Evolutionary conservation across 768 basidiomycete genomes (phyloP).

Genomic region (Suillus subaureus): DNA sequence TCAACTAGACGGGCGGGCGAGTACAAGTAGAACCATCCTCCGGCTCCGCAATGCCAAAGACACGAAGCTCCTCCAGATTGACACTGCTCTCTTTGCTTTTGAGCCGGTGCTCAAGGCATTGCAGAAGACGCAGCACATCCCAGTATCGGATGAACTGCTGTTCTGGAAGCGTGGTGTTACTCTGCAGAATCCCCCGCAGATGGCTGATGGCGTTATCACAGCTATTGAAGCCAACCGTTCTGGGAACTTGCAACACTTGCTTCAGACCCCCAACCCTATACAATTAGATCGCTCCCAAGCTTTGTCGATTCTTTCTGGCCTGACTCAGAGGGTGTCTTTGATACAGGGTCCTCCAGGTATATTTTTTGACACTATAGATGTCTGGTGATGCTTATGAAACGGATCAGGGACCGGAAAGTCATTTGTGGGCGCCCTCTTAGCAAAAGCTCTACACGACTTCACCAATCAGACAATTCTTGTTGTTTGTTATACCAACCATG

Average conservation of each 20-base stretch:
- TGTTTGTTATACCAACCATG: conserved; percentile 69
- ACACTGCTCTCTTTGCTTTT: conserved; percentile 60
- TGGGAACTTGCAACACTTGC: conserved; percentile 38
- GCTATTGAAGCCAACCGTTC: conserved; percentile 30
- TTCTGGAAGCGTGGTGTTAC: conserved; percentile 42
- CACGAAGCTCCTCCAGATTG: conserved; percentile 51
- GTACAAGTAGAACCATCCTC: conserved; percentile 38
- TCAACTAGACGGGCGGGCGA: conserved; percentile 46
- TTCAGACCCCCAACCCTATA: conserved; percentile 40
- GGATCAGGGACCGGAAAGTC: conserved; percentile 64
- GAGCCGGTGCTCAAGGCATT: conserved; percentile 56
- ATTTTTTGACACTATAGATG: conserved; percentile 13
- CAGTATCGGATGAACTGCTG: conserved; percentile 49
- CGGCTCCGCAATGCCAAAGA: conserved; percentile 35
- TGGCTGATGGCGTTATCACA: conserved; percentile 23
- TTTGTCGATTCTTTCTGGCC: conserved; percentile 43
- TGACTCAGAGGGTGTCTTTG: conserved; percentile 54
- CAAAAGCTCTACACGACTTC: conserved; percentile 52
- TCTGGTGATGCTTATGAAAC: not conserved
- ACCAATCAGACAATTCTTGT: conserved; percentile 52
- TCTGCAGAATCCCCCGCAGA: conserved; percentile 2
- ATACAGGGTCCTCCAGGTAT: conserved; percentile 70
- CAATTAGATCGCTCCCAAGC: conserved; percentile 50
- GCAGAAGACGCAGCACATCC: conserved; percentile 44
- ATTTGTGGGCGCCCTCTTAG: conserved; percentile 61